Evolutionary conservation across 2,329 filamentous ascomycete genomes (phyloP).

Genomic region (Colletotrichum sp.): DNA sequence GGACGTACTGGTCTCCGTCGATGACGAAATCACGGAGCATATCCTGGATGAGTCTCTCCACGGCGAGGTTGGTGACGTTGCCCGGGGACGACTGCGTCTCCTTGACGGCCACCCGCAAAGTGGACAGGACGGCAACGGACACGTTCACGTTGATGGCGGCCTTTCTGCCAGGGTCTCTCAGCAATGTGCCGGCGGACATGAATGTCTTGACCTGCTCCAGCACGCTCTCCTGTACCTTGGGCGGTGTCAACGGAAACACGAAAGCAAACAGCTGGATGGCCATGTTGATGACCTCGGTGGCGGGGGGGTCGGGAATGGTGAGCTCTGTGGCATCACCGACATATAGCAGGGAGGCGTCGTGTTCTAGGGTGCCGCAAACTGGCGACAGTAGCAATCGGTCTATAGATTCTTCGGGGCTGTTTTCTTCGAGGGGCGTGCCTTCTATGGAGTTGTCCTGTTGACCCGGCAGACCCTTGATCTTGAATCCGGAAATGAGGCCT

Average conservation of each 20-base stretch:
- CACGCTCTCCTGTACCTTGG: constrained; percentile 94
- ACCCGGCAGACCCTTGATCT: constrained; percentile 72
- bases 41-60: constrained; percentile 86
- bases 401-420: constrained; percentile 68
- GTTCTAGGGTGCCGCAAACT: constrained; percentile 83
- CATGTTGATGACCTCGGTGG: constrained; percentile 93
- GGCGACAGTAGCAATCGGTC: constrained; percentile 70
- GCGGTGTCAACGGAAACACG: constrained; percentile 84
- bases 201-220: constrained; percentile 93
- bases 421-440: constrained; percentile 50
- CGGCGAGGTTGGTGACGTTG: constrained; percentile 74
- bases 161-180: constrained; percentile 86
- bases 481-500: constrained; percentile 80
- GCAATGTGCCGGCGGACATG: constrained; percentile 78
- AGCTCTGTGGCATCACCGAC: constrained; percentile 53
- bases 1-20: constrained; percentile 84
- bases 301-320: constrained; percentile 73
- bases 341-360: constrained; percentile 87
- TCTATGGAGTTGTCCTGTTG: constrained; percentile 63
- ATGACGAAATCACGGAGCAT: constrained; percentile 75
- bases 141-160: constrained; percentile 92
- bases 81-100: constrained; percentile 78
- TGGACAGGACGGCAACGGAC: constrained; percentile 78
- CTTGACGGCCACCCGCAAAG: constrained; percentile 82
- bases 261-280: constrained; percentile 94